Base-by-base conservation (phyloP, 345 rosid genomes). In the Salix koriyanagi region DNA sequence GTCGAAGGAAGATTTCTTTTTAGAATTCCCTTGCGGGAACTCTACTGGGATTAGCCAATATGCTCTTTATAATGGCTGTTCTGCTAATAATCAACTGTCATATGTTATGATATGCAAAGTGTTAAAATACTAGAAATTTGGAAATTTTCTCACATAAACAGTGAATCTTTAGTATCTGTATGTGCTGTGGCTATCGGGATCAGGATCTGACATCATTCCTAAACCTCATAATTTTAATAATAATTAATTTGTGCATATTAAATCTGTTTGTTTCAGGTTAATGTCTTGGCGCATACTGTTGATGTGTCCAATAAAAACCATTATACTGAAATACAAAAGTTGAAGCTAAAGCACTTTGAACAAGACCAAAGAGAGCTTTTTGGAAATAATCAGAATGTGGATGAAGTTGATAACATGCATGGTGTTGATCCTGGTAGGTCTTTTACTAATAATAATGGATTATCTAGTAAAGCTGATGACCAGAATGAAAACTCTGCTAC, bases 321-420 rank as follows among this genome's bases (percentile, higher is more conserved):
- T 2, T 82, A 80, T 76, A 2, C 72, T 4, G 1, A 0, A 1
- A 85, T 91, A 7, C 76, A 82, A 32, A 4, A 26, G 21, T 76
- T 94, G 80, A 91, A 86, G 76, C 61, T 67, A 65, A 72, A 65
- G 73, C 95, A 92, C 56, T 65, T 42, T n/a, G 13, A 62, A 66
- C 97, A 92, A 85, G 94, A 94, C 79, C 74, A 71, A 54, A 78
- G 74, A 71, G 95, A 92, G 78, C 76, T 90, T 34, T 87, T 74
- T 73, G 83, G 76, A 75, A 67, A 71, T 56, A 72, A 41, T 56
- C 72, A 82, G 76, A 61, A 67, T 67, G 42, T 3, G 23, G 56
- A 65, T 71, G 77, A 73, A 5, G 70, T 32, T 78, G 78, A 72
- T 62, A 41, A 4, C 26, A 41, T 30, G 72, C 68, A n/a, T 56